These are phyloP conservation scores for Acorus calamus DNA, from an alignment of 106 monocot genomes.

Conservation along the genomic window DNA sequence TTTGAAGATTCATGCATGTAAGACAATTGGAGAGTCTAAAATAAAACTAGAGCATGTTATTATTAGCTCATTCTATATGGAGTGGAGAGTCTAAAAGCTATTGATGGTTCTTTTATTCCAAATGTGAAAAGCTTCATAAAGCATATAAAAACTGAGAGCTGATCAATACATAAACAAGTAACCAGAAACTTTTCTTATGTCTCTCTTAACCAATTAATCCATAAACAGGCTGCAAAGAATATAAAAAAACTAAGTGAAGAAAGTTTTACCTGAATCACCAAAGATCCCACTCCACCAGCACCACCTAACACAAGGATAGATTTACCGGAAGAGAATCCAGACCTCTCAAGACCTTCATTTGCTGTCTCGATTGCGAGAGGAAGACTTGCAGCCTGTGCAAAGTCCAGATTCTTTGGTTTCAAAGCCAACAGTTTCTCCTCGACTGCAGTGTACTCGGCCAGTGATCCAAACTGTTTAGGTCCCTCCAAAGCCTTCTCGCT, in stretches of 20 bases:
- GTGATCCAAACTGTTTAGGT: constrained; percentile 76
- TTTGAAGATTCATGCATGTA: too few relatives aligned
- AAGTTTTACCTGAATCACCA: constrained; percentile 70
- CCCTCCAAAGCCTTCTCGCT: constrained; percentile 65
- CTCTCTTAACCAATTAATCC: too few relatives aligned
- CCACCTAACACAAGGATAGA: constrained; percentile 88
- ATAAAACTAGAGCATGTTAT: too few relatives aligned
- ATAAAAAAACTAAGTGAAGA: not conserved
- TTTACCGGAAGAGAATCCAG: constrained; percentile 72
- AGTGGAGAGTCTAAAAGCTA: too few relatives aligned
- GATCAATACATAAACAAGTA: too few relatives aligned
- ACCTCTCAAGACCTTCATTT: constrained; percentile 61
- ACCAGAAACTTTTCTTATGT: too few relatives aligned
- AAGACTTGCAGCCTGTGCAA: constrained; percentile 58
- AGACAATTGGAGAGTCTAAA: too few relatives aligned
- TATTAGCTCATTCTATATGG: too few relatives aligned
- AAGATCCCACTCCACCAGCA: constrained; percentile 89
- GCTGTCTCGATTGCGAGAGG: constrained; percentile 86
- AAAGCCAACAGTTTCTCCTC: constrained; percentile 79
- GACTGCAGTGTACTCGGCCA: constrained; percentile 88
- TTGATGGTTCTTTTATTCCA: too few relatives aligned
- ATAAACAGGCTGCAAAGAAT: too few relatives aligned
- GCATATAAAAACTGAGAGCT: too few relatives aligned
- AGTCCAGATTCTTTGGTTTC: constrained; percentile 72
- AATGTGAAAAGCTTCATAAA: too few relatives aligned